Evolutionary conservation across 345 rosid species (phyloP).

Genomic region (Hibiscus syriacus): DNA sequence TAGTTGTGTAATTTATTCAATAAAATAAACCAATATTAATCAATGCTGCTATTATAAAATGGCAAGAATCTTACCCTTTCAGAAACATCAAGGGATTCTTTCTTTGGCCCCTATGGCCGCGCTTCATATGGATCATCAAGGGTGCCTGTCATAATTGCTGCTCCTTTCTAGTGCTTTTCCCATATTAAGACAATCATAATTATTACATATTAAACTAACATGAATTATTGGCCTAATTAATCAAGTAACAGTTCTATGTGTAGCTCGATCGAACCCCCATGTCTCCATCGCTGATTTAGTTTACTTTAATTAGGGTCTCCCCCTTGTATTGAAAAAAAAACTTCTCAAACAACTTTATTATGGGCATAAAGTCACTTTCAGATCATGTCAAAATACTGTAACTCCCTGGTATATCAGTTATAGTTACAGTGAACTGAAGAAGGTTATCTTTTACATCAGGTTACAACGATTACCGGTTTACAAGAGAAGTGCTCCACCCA

Average conservation of each 20-base stretch:
- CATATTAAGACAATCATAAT: not conserved
- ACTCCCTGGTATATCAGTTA: not conserved
- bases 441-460: not conserved
- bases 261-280: not conserved
- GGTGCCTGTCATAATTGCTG: not conserved
- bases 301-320: not conserved
- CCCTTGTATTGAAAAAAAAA: not conserved
- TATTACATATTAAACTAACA: not conserved
- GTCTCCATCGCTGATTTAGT: not conserved
- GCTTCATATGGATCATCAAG: not conserved
- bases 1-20: not conserved
- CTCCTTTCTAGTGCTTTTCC: not conserved
- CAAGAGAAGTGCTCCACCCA: not conserved
- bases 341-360: not conserved
- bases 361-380: not conserved
- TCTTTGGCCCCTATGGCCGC: not conserved
- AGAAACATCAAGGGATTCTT: not conserved
- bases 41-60: constrained; percentile 1
- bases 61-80: constrained; percentile 26
- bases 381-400: not conserved
- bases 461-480: not conserved
- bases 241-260: not conserved
- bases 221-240: constrained; percentile 2
- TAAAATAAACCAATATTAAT: too few relatives aligned
- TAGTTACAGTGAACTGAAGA: not conserved